A percentile compares a stretch with the other conserved stretches of the same genome.
phyloP scores from a whole-genome alignment of 305 asterid species.

The Fraxinus platypoda region DNA sequence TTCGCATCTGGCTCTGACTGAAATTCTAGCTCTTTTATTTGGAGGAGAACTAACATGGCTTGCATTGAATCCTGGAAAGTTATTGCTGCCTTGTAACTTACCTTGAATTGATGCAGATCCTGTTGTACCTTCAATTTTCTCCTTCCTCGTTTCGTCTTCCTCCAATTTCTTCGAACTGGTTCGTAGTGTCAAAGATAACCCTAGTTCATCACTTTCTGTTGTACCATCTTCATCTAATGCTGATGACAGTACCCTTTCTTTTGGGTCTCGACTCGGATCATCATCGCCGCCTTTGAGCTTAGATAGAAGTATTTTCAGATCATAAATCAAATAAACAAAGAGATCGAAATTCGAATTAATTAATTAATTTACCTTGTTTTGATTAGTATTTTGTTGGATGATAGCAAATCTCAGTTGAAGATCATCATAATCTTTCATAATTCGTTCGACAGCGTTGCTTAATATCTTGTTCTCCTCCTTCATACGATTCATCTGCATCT shows the following conservation, averaged over 20 bases:
- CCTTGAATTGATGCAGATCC: conserved; percentile 18
- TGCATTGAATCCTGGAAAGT: conserved; percentile 16
- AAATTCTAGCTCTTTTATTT: conserved; percentile 66
- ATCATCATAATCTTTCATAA: conserved; percentile 49
- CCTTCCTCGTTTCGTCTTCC: conserved; percentile 3
- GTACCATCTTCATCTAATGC: not conserved
- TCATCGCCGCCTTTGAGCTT: conserved; percentile 3
- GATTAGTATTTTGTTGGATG: conserved; percentile 21
- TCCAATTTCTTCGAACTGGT: not conserved
- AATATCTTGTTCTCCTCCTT: conserved; percentile 54
- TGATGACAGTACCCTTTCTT: not conserved
- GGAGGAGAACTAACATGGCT: conserved; percentile 23
- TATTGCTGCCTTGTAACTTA: conserved; percentile 14
- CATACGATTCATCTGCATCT: conserved; percentile 49
- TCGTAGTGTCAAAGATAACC: conserved; percentile 47
- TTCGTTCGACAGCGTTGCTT: conserved; percentile 40
- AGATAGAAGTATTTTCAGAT: not conserved
- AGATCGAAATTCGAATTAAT: not conserved
- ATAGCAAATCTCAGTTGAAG: conserved; percentile 38
- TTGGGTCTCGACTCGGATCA: conserved; percentile 7
- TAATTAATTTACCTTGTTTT: conserved; percentile 22
- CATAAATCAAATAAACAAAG: not conserved
- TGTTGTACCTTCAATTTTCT: not conserved
- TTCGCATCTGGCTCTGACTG: conserved; percentile 67
- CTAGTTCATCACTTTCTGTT: conserved; percentile 30